Conservation (phyloP, 768 basidiomycete genomes). For the Paxillus rubicundulus region DNA sequence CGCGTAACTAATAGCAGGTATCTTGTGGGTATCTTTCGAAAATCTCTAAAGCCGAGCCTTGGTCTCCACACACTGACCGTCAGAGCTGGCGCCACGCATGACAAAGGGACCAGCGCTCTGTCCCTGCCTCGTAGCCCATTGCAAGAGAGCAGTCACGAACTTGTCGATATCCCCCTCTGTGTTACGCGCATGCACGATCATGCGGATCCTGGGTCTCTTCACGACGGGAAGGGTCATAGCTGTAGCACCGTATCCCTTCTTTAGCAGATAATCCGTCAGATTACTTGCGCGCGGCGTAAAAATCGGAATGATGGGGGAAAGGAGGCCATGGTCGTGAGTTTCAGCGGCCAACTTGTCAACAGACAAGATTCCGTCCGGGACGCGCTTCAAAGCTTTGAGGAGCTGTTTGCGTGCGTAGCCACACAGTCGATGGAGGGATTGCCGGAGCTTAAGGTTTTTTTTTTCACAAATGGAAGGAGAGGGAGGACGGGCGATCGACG, state of each 20-base stretch:
- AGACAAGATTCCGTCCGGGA: background rate
- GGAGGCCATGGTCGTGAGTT: constrained; percentile 1
- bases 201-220: constrained; percentile 14
- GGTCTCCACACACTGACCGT: background rate
- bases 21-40: too few species aligned
- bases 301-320: constrained; percentile 21
- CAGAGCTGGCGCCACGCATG: background rate
- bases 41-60: constrained; percentile 15
- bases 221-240: constrained; percentile 14
- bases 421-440: too few species aligned
- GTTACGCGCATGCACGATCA: constrained; percentile 17
- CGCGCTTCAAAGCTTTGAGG: too few species aligned
- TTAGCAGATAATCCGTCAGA: constrained; percentile 12
- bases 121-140: constrained; percentile 7
- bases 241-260: constrained; percentile 13
- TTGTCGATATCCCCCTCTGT: constrained; percentile 17
- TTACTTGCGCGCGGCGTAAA: constrained; percentile 10
- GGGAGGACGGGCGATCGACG: too few species aligned
- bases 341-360: background rate
- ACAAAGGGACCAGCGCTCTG: background rate
- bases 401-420: too few species aligned
- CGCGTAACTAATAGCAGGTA: too few species aligned
- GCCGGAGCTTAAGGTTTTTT: too few species aligned
- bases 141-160: constrained; percentile 5
- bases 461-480: too few species aligned